phyloP scores from a whole-genome alignment of 805 yeast species.

The Vanderwaltozyma polyspora region DNA sequence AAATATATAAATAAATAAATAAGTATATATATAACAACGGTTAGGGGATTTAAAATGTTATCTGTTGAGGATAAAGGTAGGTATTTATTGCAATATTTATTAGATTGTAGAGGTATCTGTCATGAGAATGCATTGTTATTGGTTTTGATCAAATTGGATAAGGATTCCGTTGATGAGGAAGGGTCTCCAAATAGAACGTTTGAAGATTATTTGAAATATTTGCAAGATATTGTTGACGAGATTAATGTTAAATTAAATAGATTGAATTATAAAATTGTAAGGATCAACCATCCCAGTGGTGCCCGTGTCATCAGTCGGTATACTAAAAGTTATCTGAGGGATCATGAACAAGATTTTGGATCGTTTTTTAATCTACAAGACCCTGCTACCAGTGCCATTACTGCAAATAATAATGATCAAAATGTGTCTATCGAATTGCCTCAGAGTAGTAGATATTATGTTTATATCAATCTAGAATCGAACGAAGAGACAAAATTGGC shows the following conservation, averaged over 20 bases:
- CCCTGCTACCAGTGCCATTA: background rate
- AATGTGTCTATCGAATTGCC: conserved; percentile 3
- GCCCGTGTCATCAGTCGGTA: conserved; percentile 5
- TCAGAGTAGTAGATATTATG: conserved; percentile 14
- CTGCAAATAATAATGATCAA: background rate
- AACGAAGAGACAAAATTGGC: conserved; percentile 21
- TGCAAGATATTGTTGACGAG: conserved; percentile 4
- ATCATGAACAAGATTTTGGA: background rate
- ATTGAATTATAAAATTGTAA: conserved; percentile 14
- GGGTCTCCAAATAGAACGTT: no score
- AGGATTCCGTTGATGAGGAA: background rate
- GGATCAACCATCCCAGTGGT: conserved; percentile 17
- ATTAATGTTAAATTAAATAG: conserved; percentile 17
- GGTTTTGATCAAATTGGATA: conserved; percentile 9
- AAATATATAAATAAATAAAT: no score
- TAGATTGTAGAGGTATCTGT: conserved; percentile 17
- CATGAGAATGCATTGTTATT: conserved; percentile 15
- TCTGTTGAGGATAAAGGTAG: background rate
- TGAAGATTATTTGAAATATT: background rate
- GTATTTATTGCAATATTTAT: conserved; percentile 16
- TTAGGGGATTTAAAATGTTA: no score
- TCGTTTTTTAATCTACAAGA: no score
- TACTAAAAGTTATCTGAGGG: background rate
- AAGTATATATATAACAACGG: no score
- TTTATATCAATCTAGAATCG: conserved; percentile 17